phyloP scores from a whole-genome alignment of 2,329 filamentous ascomycete genomes.

The Colletotrichum gloeosporioides region DNA sequence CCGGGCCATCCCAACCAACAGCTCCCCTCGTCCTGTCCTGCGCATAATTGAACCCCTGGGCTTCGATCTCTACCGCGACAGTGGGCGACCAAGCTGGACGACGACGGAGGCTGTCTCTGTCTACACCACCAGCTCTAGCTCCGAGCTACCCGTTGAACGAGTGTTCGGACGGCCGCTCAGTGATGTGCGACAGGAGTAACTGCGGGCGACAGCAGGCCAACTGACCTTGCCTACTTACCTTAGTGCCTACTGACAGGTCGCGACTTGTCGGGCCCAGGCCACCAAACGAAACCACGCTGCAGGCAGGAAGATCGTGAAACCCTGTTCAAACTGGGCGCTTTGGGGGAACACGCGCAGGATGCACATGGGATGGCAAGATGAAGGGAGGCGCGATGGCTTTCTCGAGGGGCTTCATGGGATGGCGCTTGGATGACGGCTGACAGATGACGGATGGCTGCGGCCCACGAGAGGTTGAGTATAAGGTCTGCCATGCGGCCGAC shows the following conservation, averaged over 20 bases:
- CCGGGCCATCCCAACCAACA: constrained; percentile 2
- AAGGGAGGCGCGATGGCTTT: neutral
- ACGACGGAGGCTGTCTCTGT: neutral
- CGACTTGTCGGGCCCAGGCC: neutral
- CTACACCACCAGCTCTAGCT: neutral
- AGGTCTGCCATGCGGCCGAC: neutral
- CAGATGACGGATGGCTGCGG: neutral
- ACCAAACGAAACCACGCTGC: constrained; percentile 9
- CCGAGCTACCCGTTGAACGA: neutral
- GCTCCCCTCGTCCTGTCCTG: neutral
- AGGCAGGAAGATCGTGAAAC: constrained; percentile 16
- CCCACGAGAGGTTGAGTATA: constrained; percentile 1
- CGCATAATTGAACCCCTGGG: neutral
- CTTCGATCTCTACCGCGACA: neutral
- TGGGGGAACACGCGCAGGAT: neutral
- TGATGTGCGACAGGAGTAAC: constrained; percentile 12
- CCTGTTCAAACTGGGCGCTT: constrained; percentile 15
- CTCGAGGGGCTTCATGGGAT: neutral
- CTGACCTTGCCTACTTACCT: neutral
- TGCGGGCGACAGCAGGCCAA: neutral
- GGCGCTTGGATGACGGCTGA: constrained; percentile 11
- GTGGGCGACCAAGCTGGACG: neutral
- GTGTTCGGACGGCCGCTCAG: constrained; percentile 5
- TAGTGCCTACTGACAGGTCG: neutral
- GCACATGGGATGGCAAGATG: neutral